Evolutionary conservation across 495 filamentous ascomycete genomes (phyloP), one percentile per base, ranked within the genome.

Genomic region (Trypethelium eluteriae): DNA sequence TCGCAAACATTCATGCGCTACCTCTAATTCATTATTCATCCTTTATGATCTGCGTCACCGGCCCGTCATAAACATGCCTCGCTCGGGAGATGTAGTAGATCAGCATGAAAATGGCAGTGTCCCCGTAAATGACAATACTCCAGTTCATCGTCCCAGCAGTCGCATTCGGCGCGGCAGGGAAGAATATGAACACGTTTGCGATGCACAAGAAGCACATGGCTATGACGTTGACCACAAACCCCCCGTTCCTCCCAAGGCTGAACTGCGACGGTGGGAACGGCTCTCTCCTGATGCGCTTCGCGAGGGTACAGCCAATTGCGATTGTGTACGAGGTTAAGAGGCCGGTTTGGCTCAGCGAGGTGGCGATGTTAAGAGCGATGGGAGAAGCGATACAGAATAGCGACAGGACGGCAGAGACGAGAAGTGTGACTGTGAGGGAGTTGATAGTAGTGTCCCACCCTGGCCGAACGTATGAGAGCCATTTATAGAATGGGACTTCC

Each of bases 111-210:
- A 69, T 47, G 2, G 65, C 32, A 11, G 62, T 57, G 38, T 25
- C 49, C 16, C 67, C 67, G 59, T 53, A 65, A 18, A 68, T 65
- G 50, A 68, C 32, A 34, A 66, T 41, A 2, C 44, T 62, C 49
- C 64, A 66, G 35, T 66, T 66, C 67, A 68, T 68, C 9, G 62
- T 32, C 5, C 9, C 50, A 56, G 49, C 39, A 32, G 62, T 62
- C 25, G 67, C 46, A 65, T 68, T 64, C 14, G 79, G 76, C 1
- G 67, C 71, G 16, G 79, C 66, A 0, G 84, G 83, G 70, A 84
- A 85, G 70, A 84, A 84, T 0, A 78, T 74, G 70, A 85, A 84
- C 18, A 84, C 71, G 66, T 84, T 84, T 1, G 80, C 72, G 0
- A 83, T 74, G 2, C 79, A 49, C 14, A 84, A 70, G 62, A 81